A percentile compares a stretch with the other conserved stretches of the same genome.
Evolutionary conservation across 2,329 filamentous ascomycete genomes (phyloP).

Genomic region (Exophiala aquamarina): DNA sequence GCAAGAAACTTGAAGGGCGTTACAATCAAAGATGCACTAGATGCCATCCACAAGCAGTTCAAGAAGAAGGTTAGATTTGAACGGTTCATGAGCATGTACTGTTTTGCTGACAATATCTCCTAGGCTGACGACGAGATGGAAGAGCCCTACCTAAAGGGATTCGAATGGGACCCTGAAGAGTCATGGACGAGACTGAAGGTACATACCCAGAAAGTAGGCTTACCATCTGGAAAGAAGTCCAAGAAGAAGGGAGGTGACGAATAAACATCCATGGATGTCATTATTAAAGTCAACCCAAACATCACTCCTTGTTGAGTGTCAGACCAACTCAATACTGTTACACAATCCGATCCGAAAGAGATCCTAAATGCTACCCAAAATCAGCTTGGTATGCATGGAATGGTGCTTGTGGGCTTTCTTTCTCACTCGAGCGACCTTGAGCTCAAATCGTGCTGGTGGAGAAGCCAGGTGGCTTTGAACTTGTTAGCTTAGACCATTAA

Average conservation of each 20-base stretch:
- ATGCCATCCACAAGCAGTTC: slow-evolving; percentile 93
- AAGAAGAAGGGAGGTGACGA: slow-evolving; percentile 59
- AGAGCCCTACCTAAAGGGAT: slow-evolving; percentile 82
- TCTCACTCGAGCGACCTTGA: slow-evolving; percentile 11
- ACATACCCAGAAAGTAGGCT: slow-evolving; percentile 73
- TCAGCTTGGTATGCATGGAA: slow-evolving; percentile 17
- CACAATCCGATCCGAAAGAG: slow-evolving; percentile 8
- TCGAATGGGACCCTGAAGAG: slow-evolving; percentile 95
- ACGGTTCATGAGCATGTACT: neutral
- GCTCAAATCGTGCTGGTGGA: slow-evolving; percentile 6
- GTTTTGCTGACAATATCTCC: slow-evolving; percentile 16
- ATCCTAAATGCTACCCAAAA: slow-evolving; percentile 13
- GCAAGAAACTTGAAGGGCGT: slow-evolving; percentile 92
- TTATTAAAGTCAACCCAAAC: too few relatives aligned
- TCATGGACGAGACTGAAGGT: slow-evolving; percentile 86
- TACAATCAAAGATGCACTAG: slow-evolving; percentile 93
- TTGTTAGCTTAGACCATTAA: slow-evolving; percentile 18
- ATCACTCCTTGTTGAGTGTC: too few relatives aligned
- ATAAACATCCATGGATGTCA: slow-evolving; percentile 8
- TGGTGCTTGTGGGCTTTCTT: slow-evolving; percentile 17
- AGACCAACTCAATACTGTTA: slow-evolving; percentile 17
- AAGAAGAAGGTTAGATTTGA: slow-evolving; percentile 79
- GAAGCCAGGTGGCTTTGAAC: slow-evolving; percentile 10
- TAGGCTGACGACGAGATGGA: slow-evolving; percentile 91
- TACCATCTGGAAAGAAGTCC: slow-evolving; percentile 58